Conservation (phyloP, 768 basidiomycete genomes). For the Pleurotus eryngii region DNA sequence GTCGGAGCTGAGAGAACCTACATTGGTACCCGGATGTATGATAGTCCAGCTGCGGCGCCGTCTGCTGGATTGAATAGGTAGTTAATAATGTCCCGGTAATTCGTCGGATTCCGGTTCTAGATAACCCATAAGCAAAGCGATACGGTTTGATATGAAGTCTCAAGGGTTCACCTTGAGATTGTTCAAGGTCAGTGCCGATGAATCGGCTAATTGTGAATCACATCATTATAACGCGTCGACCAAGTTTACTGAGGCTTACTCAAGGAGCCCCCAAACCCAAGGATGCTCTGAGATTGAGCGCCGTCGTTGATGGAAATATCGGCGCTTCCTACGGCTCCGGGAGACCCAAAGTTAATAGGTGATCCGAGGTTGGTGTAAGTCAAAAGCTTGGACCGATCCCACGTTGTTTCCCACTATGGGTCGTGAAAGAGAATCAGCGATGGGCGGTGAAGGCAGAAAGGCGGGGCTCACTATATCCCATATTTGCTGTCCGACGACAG, state of each 20-base stretch:
- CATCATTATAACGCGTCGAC: not conserved
- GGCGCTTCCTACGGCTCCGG: constrained; percentile 53
- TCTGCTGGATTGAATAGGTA: constrained; percentile 63
- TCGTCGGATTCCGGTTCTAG: constrained; percentile 47
- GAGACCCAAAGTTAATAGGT: constrained; percentile 51
- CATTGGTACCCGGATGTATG: constrained; percentile 65
- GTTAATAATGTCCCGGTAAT: constrained; percentile 56
- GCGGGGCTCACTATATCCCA: constrained; percentile 44
- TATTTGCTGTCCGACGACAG: constrained; percentile 35
- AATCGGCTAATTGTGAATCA: constrained; percentile 50
- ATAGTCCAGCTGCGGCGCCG: constrained; percentile 62
- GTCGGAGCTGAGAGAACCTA: not conserved
- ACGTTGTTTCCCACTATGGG: constrained; percentile 56
- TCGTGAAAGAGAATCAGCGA: not conserved
- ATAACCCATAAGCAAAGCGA: not conserved
- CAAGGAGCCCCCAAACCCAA: constrained; percentile 64
- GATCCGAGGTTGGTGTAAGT: constrained; percentile 40
- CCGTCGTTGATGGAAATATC: constrained; percentile 63
- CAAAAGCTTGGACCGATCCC: constrained; percentile 50
- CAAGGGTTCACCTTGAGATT: constrained; percentile 55
- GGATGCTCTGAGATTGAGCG: constrained; percentile 52
- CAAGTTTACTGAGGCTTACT: constrained; percentile 34
- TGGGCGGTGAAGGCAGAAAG: constrained; percentile 1
- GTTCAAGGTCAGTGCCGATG: constrained; percentile 57
- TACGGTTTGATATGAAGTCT: not conserved